These are phyloP conservation scores for Keqinozyma sinolaborantium DNA, from an alignment of 1,139 yeast species.

Conservation along the genomic window DNA sequence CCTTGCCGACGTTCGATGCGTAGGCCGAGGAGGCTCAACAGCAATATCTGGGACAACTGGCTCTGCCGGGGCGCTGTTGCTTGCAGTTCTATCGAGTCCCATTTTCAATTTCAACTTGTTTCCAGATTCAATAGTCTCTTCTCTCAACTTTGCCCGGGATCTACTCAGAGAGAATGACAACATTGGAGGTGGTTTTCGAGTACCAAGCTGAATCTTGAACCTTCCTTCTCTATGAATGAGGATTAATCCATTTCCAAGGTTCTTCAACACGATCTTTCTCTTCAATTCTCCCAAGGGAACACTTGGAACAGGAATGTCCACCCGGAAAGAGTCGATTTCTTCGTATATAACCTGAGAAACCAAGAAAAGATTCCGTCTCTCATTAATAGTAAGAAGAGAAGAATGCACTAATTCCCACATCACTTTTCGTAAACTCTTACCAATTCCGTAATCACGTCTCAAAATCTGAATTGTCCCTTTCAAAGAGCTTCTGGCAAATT, in stretches of 20 bases:
- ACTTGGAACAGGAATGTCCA: constrained; percentile 62
- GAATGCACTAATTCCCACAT: constrained; percentile 73
- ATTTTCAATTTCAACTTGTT: constrained; percentile 21
- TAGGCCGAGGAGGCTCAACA: constrained; percentile 2
- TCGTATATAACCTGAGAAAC: constrained; percentile 63
- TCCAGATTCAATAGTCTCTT: constrained; percentile 5
- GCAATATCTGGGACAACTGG: not conserved
- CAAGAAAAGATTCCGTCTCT: constrained; percentile 62
- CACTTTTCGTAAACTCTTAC: constrained; percentile 53
- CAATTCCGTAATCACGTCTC: constrained; percentile 62
- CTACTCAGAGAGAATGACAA: constrained; percentile 5
- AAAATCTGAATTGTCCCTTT: constrained; percentile 65
- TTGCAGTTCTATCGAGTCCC: constrained; percentile 6
- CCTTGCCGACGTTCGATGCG: constrained; percentile 4
- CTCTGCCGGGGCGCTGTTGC: constrained; percentile 2
- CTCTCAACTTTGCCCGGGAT: constrained; percentile 5
- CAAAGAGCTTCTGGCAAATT: constrained; percentile 43
- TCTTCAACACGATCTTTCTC: constrained; percentile 59
- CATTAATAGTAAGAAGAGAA: constrained; percentile 55
- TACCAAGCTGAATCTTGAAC: constrained; percentile 38
- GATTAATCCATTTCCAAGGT: constrained; percentile 44
- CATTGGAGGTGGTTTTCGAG: constrained; percentile 13
- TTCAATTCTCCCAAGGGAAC: constrained; percentile 45
- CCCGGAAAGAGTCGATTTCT: constrained; percentile 58
- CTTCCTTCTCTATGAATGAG: constrained; percentile 42